These are phyloP conservation scores for Thelonectria blattea DNA, from an alignment of 2,329 filamentous ascomycete genomes.

Conservation along the genomic window DNA sequence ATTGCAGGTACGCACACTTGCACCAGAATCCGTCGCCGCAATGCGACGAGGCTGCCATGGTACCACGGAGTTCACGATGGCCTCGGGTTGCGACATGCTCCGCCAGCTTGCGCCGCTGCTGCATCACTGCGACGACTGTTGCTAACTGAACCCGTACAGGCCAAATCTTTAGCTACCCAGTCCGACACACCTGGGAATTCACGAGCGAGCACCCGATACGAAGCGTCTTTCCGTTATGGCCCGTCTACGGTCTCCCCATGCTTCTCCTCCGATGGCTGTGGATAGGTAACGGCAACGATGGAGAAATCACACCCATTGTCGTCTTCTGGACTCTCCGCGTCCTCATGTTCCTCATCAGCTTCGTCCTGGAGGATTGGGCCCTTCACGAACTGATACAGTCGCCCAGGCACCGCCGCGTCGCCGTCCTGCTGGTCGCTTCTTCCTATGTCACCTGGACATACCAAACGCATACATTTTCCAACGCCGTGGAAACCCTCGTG, in stretches of 20 bases:
- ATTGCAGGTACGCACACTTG: slow-evolving; percentile 77
- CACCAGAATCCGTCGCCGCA: no score
- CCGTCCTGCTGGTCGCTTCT: slow-evolving; percentile 85
- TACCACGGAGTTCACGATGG: background rate
- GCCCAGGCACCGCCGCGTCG: slow-evolving; percentile 72
- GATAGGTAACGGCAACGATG: slow-evolving; percentile 80
- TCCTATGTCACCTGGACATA: slow-evolving; percentile 99
- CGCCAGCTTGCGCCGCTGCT: background rate
- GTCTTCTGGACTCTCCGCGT: slow-evolving; percentile 90
- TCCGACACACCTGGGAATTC: slow-evolving; percentile 94
- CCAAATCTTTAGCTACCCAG: slow-evolving; percentile 90
- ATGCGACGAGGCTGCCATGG: background rate
- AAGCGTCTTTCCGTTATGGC: slow-evolving; percentile 96
- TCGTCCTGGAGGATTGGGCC: slow-evolving; percentile 97
- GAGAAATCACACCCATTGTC: slow-evolving; percentile 78
- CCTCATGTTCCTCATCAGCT: slow-evolving; percentile 93
- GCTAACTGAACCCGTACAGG: slow-evolving; percentile 57
- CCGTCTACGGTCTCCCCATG: slow-evolving; percentile 93
- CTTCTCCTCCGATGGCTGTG: slow-evolving; percentile 90
- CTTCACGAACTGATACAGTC: slow-evolving; percentile 87
- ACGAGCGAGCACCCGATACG: slow-evolving; percentile 86
- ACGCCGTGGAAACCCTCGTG: slow-evolving; percentile 91
- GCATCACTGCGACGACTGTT: background rate
- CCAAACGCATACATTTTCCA: slow-evolving; percentile 98
- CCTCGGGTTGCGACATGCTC: slow-evolving; percentile 1